phyloP scores from a whole-genome alignment of 192 early-diverging fungal genomes.

The Chytriomyces hyalinus region DNA sequence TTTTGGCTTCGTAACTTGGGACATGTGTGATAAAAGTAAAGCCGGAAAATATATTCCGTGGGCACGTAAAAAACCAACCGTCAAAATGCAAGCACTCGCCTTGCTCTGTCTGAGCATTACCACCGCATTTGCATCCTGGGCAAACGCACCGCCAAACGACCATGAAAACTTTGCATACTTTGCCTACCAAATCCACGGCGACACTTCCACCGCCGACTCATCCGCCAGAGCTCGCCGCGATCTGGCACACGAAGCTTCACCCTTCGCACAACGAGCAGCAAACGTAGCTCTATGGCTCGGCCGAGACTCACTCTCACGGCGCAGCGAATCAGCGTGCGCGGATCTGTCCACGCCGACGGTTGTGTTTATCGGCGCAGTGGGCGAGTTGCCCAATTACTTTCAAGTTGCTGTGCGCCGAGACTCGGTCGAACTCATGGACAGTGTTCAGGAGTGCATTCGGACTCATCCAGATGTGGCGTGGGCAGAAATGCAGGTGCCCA shows the following conservation, averaged over 20 bases:
- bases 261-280: not conserved
- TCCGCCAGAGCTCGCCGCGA: not conserved
- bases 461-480: slow-evolving; percentile 34
- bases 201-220: not conserved
- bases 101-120: not conserved
- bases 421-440: not conserved
- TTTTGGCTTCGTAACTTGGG: not conserved
- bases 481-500: slow-evolving; percentile 48
- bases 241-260: not conserved
- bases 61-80: not conserved
- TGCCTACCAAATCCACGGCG: slow-evolving; percentile 41
- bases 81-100: not conserved
- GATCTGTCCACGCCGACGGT: slow-evolving; percentile 24
- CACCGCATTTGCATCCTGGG: not conserved
- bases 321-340: slow-evolving; percentile 14
- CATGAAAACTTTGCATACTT: slow-evolving; percentile 55
- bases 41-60: not conserved
- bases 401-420: slow-evolving; percentile 61
- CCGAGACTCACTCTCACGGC: not conserved
- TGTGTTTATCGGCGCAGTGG: slow-evolving; percentile 63
- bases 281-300: not conserved
- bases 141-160: slow-evolving; percentile 36
- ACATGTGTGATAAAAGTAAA: not conserved
- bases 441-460: not conserved
- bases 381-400: slow-evolving; percentile 69